Evolutionary conservation across 306 rosid genomes (phyloP), one percentile per base, ranked within the genome.

Genomic region (Arachis hypogaea): DNA sequence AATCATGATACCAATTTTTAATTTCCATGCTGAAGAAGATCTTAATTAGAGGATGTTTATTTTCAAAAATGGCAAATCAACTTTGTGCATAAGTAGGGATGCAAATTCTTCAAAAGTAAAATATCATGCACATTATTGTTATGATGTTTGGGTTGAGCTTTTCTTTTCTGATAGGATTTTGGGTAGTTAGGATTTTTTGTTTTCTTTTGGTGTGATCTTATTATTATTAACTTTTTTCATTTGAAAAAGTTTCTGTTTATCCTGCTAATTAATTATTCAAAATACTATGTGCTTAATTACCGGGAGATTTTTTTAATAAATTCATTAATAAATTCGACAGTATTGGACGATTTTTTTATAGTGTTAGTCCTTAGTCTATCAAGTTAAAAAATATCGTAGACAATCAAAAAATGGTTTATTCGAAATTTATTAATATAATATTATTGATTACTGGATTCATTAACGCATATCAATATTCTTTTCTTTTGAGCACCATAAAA

Each of bases 1-100:
- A 22, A 22, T 22, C 28, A 1, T 22, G 52, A 38, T 49, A 6
- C 43, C 41, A 49, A 72, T 1, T 62, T 73, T 16, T 16, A 16
- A 16, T 16, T 61, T 38, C 29, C 3, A 38, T 49, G 52, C 10
- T 14, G n/a, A 8, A 10, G 60, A 0, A 10, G 11, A 33, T 33
- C 38, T 33, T 4, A 33, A 2, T 61, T 33, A 47, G 11, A 36
- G 50, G 18, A 9, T 33, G 49, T 57, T 57, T 63, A 12, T 58
- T 71, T 71, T 57, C 65, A 57, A 59, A 71, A 12, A 70, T 43
- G 56, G 22, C 11, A 71, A 71, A 11, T 44, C 66, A 57, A 71
- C 75, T 57, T 71, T 43, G 43, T 68, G 73, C 61, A n/a, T 33
- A 49, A 47, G 46, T 50, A 29, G n/a, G 7, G 7, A 11, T 11